These are phyloP conservation scores for Fusarium redolens DNA, from an alignment of 2,329 filamentous ascomycete genomes.

Conservation along the genomic window DNA sequence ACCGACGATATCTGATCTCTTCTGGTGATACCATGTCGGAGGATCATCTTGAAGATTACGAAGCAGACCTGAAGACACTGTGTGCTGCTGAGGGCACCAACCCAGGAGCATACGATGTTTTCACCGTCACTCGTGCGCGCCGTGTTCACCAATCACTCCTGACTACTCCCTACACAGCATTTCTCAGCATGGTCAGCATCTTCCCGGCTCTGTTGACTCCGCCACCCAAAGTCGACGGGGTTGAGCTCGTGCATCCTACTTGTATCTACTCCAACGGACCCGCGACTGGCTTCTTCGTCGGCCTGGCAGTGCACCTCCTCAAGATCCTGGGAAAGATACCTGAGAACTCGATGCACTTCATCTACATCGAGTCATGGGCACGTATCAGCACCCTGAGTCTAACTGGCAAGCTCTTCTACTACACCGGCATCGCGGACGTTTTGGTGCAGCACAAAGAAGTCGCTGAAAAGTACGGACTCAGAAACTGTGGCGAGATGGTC, in stretches of 20 bases:
- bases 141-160: conserved; percentile 83
- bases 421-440: conserved; percentile 73
- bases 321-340: conserved; percentile 60
- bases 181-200: conserved; percentile 73
- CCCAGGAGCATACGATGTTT: conserved; percentile 69
- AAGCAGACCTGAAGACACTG: conserved; percentile 47
- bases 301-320: conserved; percentile 60
- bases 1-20: conserved; percentile 85
- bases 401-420: conserved; percentile 80
- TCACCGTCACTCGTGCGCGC: conserved; percentile 79
- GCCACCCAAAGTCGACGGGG: conserved; percentile 38
- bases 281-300: conserved; percentile 84
- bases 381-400: conserved; percentile 84
- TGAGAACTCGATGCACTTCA: conserved; percentile 71
- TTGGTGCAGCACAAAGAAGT: conserved; percentile 85
- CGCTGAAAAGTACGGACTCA: conserved; percentile 57
- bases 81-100: conserved; percentile 31
- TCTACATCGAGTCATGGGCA: conserved; percentile 96
- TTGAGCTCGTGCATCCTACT: conserved; percentile 67
- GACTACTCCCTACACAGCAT: conserved; percentile 76
- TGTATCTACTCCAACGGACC: conserved; percentile 89
- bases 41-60: conserved; percentile 71
- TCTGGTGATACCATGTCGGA: conserved; percentile 78
- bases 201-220: conserved; percentile 63
- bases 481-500: conserved; percentile 55